Percentiles rank a stretch among this genome's conserved stretches.
phyloP scores from a whole-genome alignment of 1,284 basidiomycete species.

The Fomitopsis schrenkii region DNA sequence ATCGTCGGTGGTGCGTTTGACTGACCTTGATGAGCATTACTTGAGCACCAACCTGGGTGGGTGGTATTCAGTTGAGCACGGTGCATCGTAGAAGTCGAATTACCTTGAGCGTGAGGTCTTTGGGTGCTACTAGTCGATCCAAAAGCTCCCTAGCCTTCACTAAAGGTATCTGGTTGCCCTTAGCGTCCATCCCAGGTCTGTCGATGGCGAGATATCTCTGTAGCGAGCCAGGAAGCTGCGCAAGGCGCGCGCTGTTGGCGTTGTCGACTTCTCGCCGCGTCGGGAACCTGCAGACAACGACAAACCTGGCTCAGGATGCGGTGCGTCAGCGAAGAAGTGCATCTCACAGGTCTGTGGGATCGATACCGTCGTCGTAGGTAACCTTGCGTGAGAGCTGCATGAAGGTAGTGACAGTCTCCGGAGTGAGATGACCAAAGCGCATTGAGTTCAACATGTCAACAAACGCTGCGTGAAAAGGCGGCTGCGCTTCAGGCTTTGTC shows the following conservation, averaged over 20 bases:
- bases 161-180: conserved; percentile 11
- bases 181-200: conserved; percentile 24
- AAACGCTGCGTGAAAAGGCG: conserved; percentile 37
- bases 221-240: conserved; percentile 23
- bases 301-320: conserved; percentile 19
- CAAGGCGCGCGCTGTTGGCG: conserved; percentile 48
- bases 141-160: conserved; percentile 24
- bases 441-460: conserved; percentile 72
- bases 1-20: neutral
- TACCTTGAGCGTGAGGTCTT: conserved; percentile 27
- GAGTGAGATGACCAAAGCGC: conserved; percentile 53
- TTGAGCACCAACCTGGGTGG: conserved; percentile 46
- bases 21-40: conserved; percentile 75
- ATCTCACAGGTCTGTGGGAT: conserved; percentile 75
- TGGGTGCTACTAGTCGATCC: conserved; percentile 28
- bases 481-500: neutral
- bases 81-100: no score
- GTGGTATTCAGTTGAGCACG: no score
- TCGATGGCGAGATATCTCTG: conserved; percentile 37
- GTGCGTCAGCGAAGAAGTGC: neutral
- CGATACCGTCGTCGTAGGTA: conserved; percentile 66
- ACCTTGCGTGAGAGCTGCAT: conserved; percentile 57
- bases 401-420: conserved; percentile 49
- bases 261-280: conserved; percentile 55
- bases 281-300: conserved; percentile 41